A percentile compares a stretch with the other conserved stretches of the same genome.
These are phyloP conservation scores for Quercus variabilis DNA, from an alignment of 306 rosid genomes.

Conservation along the genomic window DNA sequence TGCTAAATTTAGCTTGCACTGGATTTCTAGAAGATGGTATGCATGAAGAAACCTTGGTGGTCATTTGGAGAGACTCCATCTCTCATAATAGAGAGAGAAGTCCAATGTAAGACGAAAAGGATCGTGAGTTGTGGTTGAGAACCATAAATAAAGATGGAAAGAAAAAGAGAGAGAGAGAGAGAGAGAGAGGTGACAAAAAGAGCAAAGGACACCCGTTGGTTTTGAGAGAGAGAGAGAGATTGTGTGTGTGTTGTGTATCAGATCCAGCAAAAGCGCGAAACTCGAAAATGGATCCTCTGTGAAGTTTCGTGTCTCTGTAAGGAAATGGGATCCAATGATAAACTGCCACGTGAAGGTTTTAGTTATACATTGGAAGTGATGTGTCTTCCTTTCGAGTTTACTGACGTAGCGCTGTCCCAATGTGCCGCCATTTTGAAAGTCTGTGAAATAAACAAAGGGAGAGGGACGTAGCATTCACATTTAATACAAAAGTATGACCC, in stretches of 20 bases:
- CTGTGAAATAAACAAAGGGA: too few species aligned
- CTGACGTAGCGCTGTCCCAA: not conserved
- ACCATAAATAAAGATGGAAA: not conserved
- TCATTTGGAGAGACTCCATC: conserved; percentile 55
- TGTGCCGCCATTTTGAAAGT: not conserved
- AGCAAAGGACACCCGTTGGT: conserved; percentile 12
- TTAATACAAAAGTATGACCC: too few species aligned
- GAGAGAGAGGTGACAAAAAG: conserved; percentile 6
- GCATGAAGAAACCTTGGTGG: conserved; percentile 23
- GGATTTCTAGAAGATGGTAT: conserved; percentile 5
- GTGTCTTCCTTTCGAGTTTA: not conserved
- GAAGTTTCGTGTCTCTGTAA: not conserved
- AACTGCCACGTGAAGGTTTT: not conserved
- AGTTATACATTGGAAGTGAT: too few species aligned
- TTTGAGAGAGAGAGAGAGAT: conserved; percentile 8
- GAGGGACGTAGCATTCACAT: too few species aligned
- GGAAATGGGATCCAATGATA: fast-evolving
- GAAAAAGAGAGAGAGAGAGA: not conserved
- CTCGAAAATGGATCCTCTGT: not conserved
- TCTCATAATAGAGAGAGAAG: not conserved
- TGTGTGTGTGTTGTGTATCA: not conserved
- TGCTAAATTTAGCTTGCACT: not conserved
- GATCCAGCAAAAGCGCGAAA: conserved; percentile 48
- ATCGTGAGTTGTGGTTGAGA: conserved; percentile 24
- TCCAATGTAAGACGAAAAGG: conserved; percentile 30